Evolutionary conservation across 1,284 basidiomycete genomes (phyloP), one percentile per base, ranked within the genome.

Genomic region (Tilletiopsis washingtonensis): DNA sequence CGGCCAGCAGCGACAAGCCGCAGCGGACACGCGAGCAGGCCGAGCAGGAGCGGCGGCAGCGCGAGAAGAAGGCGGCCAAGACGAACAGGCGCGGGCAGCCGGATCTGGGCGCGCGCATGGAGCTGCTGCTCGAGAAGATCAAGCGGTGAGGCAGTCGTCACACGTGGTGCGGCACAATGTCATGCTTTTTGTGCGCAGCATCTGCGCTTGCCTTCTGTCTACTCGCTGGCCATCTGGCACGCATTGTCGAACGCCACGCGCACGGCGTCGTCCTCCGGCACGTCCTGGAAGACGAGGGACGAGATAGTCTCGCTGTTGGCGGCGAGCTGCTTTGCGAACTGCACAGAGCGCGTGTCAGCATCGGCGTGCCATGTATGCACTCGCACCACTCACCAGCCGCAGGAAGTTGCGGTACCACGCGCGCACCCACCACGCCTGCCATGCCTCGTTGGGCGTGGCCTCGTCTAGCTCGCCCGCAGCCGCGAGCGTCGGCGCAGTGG

Each of bases 71-170:
- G 56, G 51, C 49, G 55, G 29, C 9, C n/a, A 34, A 34, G n/a
- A n/a, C n/a, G 9, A 34, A 34, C 29, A 54, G 57, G 34, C 54
- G 67, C 21, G 69, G 69, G 12, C 70, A 73, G 53, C 70, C 70
- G 3, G 64, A 73, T 43, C 43, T 73, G 32, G 64, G 64, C 32
- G 65, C 61, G 3, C 54, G 70, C 36, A 63, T 73, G 63, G 61
- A 66, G 21, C 61, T 73, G 19, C 66, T 73, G 59, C 62, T 73
- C 17, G 65, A 67, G 42, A 69, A 63, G 56, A 68, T 70, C 48
- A 56, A 57, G 46, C 14, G 43, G 34, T 29, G n/a, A n/a, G n/a
- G n/a, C n/a, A n/a, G n/a, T n/a, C n/a, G n/a, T n/a, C n/a, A n/a
- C n/a, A n/a, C n/a, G n/a, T n/a, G n/a, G n/a, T n/a, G n/a, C n/a